Conservation (phyloP, 345 rosid genomes). For the Gynandropsis gynandra region DNA sequence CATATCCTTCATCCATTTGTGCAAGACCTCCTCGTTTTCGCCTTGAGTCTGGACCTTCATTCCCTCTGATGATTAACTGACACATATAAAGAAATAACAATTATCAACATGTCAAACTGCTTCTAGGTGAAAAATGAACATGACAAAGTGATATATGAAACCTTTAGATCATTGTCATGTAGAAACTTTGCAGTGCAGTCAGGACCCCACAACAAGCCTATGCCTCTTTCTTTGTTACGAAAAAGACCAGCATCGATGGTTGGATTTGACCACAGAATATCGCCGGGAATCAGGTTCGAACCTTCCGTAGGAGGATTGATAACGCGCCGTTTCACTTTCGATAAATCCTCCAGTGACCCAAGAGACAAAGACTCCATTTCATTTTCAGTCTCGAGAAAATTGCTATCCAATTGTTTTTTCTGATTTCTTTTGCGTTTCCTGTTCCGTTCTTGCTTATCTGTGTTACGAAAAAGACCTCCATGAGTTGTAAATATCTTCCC, state of each 20-base stretch:
- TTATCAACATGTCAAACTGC: slow-evolving; percentile 13
- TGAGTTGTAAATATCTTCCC: slow-evolving; percentile 32
- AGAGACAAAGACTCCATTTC: slow-evolving; percentile 17
- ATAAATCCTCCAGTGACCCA: slow-evolving; percentile 30
- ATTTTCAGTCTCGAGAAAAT: slow-evolving; percentile 19
- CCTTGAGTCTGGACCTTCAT: slow-evolving; percentile 23
- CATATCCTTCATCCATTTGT: slow-evolving; percentile 27
- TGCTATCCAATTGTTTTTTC: slow-evolving; percentile 22
- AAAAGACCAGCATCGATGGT: slow-evolving; percentile 20
- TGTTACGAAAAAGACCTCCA: slow-evolving; percentile 32
- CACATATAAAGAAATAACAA: slow-evolving; percentile 5
- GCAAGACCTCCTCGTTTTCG: slow-evolving; percentile 24
- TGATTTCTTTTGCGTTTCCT: slow-evolving; percentile 29
- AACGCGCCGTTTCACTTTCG: slow-evolving; percentile 27
- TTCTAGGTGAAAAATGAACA: background rate
- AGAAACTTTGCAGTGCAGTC: slow-evolving; percentile 33
- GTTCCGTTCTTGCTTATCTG: slow-evolving; percentile 26
- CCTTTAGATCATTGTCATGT: slow-evolving; percentile 30
- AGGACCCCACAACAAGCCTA: slow-evolving; percentile 36
- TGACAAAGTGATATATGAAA: slow-evolving; percentile 5
- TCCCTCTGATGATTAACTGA: slow-evolving; percentile 34
- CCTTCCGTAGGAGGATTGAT: slow-evolving; percentile 27
- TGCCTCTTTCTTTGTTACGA: slow-evolving; percentile 30
- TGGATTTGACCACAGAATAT: slow-evolving; percentile 35
- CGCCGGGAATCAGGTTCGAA: slow-evolving; percentile 33